Evolutionary conservation across 2,329 filamentous ascomycete genomes (phyloP).

Genomic region (Aspergillus alliaceus): DNA sequence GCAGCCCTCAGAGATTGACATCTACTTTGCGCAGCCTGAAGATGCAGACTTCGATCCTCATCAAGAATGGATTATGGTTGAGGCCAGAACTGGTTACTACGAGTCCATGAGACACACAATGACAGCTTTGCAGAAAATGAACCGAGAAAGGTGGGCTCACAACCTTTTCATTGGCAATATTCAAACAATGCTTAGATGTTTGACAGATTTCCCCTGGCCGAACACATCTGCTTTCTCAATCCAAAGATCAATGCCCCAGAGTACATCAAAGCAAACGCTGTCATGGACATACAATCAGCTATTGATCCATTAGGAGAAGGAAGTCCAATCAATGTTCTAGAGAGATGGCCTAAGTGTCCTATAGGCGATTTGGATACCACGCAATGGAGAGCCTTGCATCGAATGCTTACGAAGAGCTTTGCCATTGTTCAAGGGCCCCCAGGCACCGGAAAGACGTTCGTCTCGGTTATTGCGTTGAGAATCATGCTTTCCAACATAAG

Average conservation of each 20-base stretch:
- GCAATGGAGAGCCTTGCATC: slow-evolving; percentile 66
- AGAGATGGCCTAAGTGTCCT: slow-evolving; percentile 52
- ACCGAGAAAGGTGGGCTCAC: slow-evolving; percentile 48
- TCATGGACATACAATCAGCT: slow-evolving; percentile 51
- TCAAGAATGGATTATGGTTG: slow-evolving; percentile 74
- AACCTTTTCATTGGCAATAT: not conserved
- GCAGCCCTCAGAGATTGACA: slow-evolving; percentile 70
- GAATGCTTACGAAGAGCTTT: slow-evolving; percentile 70
- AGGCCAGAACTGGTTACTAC: slow-evolving; percentile 71
- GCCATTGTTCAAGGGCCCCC: slow-evolving; percentile 84
- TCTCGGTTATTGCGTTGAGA: slow-evolving; percentile 71
- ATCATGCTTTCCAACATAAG: slow-evolving; percentile 62
- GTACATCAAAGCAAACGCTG: slow-evolving; percentile 53
- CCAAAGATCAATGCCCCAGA: slow-evolving; percentile 48
- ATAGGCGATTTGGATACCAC: slow-evolving; percentile 63
- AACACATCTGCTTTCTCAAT: slow-evolving; percentile 43
- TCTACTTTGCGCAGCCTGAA: slow-evolving; percentile 65
- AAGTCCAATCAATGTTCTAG: slow-evolving; percentile 55
- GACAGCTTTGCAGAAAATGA: slow-evolving; percentile 67
- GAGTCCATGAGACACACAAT: slow-evolving; percentile 75
- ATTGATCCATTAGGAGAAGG: slow-evolving; percentile 34
- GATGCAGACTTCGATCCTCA: slow-evolving; percentile 69
- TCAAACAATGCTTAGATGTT: slow-evolving; percentile 6
- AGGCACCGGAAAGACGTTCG: slow-evolving; percentile 76
- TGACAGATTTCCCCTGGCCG: slow-evolving; percentile 45